phyloP scores from a whole-genome alignment of 495 filamentous ascomycete genomes.

The Aspergillus diversus region DNA sequence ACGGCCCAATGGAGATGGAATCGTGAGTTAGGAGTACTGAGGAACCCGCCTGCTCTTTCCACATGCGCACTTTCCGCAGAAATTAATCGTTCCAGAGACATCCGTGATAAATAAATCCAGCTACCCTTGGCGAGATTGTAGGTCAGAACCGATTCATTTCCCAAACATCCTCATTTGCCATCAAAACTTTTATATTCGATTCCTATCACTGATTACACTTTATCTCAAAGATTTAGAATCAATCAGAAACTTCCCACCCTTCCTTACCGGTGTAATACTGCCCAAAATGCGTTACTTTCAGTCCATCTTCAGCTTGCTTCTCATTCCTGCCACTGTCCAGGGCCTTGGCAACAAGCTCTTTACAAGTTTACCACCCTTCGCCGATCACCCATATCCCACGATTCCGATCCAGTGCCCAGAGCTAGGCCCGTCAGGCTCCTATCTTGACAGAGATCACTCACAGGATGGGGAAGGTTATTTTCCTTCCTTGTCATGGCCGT shows the following conservation, averaged over 20 bases:
- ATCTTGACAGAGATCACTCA: conserved; percentile 44
- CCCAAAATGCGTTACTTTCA: conserved; percentile 39
- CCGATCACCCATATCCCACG: conserved; percentile 40
- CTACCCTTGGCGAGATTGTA: neutral
- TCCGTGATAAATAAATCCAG: neutral
- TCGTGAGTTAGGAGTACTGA: neutral
- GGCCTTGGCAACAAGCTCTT: conserved; percentile 53
- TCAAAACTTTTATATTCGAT: neutral
- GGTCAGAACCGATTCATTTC: neutral
- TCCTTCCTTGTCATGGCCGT: conserved; percentile 47
- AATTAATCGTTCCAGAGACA: neutral
- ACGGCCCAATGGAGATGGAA: neutral
- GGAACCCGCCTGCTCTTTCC: neutral
- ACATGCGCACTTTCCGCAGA: neutral
- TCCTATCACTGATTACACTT: neutral
- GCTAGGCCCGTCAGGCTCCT: conserved; percentile 44
- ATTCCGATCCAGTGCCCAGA: conserved; percentile 50
- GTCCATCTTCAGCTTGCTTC: conserved; percentile 39
- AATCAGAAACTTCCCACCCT: neutral
- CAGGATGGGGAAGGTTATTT: conserved; percentile 46
- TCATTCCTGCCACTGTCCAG: conserved; percentile 37
- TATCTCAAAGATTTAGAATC: neutral
- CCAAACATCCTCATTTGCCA: neutral
- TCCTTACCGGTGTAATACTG: neutral
- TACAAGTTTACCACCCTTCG: conserved; percentile 47